phyloP scores from a whole-genome alignment of 78 protist species.

The Chrysochromulina parva region DNA sequence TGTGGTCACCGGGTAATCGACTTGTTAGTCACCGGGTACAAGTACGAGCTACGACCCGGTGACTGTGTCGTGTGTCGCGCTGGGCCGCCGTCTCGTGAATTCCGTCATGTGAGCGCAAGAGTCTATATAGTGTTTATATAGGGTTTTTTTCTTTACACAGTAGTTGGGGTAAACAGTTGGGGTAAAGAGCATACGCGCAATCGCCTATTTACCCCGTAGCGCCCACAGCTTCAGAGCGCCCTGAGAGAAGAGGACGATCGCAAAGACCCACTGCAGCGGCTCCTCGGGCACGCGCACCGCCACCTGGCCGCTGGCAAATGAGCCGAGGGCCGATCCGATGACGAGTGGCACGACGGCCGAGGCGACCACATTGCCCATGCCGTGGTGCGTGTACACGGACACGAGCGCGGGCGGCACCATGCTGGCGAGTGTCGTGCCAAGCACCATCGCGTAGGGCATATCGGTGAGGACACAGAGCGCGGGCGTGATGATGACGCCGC shows the following conservation, averaged over 20 bases:
- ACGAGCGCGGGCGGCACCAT: conserved; percentile 30
- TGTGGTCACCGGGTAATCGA: no score
- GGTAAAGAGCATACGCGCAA: no score
- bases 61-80: no score
- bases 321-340: conserved; percentile 32
- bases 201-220: not conserved
- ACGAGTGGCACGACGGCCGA: not conserved
- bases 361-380: conserved; percentile 15
- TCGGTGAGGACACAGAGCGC: conserved; percentile 34
- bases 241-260: not conserved
- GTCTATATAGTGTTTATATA: no score
- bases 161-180: no score
- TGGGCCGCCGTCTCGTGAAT: no score
- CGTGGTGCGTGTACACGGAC: not conserved
- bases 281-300: conserved; percentile 25
- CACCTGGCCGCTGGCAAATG: conserved; percentile 7
- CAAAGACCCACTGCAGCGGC: conserved; percentile 2
- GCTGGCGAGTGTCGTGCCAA: conserved; percentile 44
- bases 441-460: not conserved
- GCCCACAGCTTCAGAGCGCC: not conserved
- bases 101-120: no score
- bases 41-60: no score
- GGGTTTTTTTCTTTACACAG: no score
- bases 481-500: conserved; percentile 37
- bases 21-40: no score